Conservation (phyloP, 768 basidiomycete species). For the Leccinum boreale region DNA sequence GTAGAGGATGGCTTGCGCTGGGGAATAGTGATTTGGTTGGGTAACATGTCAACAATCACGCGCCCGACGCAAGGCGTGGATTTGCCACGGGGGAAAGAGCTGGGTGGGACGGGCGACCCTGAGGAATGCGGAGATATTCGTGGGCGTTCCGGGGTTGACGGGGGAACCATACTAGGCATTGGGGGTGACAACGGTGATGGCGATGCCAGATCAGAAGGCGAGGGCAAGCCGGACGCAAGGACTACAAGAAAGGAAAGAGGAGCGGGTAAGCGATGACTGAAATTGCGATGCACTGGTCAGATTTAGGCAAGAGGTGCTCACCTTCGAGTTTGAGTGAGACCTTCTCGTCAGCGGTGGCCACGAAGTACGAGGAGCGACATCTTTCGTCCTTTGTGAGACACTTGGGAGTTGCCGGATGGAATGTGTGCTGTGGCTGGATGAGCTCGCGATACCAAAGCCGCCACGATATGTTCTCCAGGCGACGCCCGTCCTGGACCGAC, state of each 20-base stretch:
- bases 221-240: constrained; percentile 23
- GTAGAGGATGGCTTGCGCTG: constrained; percentile 10
- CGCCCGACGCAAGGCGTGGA: constrained; percentile 36
- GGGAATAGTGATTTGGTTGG: constrained; percentile 34
- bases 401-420: constrained; percentile 29
- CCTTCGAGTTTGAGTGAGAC: constrained; percentile 9
- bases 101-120: constrained; percentile 11
- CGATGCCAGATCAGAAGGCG: constrained; percentile 28
- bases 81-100: constrained; percentile 17
- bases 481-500: constrained; percentile 71
- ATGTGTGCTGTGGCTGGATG: constrained; percentile 32
- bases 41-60: constrained; percentile 60
- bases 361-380: constrained; percentile 25
- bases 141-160: constrained; percentile 29
- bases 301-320: constrained; percentile 16
- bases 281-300: constrained; percentile 12
- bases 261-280: constrained; percentile 9
- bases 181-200: constrained; percentile 28
- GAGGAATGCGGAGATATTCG: constrained; percentile 21
- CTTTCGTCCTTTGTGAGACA: constrained; percentile 19
- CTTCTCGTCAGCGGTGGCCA: constrained; percentile 19
- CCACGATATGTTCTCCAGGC: constrained; percentile 89
- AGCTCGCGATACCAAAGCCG: constrained; percentile 75
- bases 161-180: constrained; percentile 13
- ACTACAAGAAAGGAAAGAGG: constrained; percentile 21